Conservation (phyloP, 2,329 filamentous ascomycete genomes). For the Pestalotiopsis sp. region DNA sequence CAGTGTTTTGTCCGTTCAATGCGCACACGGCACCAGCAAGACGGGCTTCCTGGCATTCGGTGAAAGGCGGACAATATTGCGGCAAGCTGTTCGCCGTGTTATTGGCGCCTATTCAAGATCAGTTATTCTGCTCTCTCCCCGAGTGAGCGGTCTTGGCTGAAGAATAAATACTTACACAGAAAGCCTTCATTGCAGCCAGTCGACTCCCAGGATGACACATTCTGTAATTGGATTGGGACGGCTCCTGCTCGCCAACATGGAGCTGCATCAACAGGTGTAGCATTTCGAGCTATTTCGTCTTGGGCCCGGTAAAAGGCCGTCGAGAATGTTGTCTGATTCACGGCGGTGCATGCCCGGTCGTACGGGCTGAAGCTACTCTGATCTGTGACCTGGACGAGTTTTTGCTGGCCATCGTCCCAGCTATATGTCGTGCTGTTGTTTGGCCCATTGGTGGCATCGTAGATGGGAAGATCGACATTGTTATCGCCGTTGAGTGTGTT, state of each 20-base stretch:
- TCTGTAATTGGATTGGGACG: constrained; percentile 43
- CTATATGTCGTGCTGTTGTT: constrained; percentile 29
- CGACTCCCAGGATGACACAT: constrained; percentile 36
- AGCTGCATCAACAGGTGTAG: constrained; percentile 38
- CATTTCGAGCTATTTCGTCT: constrained; percentile 23
- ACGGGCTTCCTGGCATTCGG: constrained; percentile 39
- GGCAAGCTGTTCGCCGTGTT: constrained; percentile 50
- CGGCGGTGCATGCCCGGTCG: constrained; percentile 44
- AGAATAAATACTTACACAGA: constrained; percentile 36
- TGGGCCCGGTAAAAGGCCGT: constrained; percentile 42
- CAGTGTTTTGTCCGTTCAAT: constrained; percentile 37
- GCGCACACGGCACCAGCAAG: constrained; percentile 37
- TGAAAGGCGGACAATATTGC: constrained; percentile 45
- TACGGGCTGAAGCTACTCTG: constrained; percentile 33
- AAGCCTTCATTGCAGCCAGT: constrained; percentile 45
- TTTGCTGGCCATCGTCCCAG: constrained; percentile 28
- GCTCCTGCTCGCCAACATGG: constrained; percentile 44
- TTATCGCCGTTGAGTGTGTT: constrained; percentile 29
- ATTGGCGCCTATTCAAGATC: constrained; percentile 37
- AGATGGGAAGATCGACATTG: constrained; percentile 30
- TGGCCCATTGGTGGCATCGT: constrained; percentile 41
- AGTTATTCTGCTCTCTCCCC: constrained; percentile 13
- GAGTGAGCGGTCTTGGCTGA: background rate
- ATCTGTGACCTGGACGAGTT: constrained; percentile 29
- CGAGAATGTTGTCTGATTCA: constrained; percentile 44